Conservation (phyloP, 2,329 filamentous ascomycete genomes). For the Falciphora oryzae region DNA sequence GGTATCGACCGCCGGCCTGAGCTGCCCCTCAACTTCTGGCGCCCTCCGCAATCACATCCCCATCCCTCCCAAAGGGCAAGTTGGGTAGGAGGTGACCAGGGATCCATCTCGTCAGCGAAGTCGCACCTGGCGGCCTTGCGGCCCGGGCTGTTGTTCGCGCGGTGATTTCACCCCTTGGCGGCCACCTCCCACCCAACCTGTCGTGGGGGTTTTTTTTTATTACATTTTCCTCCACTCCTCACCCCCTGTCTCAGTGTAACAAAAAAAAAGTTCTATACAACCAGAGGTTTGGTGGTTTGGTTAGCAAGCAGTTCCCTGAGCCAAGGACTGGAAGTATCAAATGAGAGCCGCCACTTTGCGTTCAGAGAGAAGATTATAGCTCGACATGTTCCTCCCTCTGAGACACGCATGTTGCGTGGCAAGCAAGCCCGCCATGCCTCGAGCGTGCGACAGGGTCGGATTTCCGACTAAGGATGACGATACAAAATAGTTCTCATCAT, state of each 20-base stretch:
- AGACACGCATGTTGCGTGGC: neutral
- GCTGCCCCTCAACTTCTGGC: no score
- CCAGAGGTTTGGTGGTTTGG: neutral
- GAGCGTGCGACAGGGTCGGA: constrained; percentile 22
- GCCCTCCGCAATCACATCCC: neutral
- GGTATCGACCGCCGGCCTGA: neutral
- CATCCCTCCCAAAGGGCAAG: neutral
- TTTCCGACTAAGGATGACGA: constrained; percentile 97
- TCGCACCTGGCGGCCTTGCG: no score
- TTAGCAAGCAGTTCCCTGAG: neutral
- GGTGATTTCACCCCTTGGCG: no score
- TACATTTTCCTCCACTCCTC: neutral
- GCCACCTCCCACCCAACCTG: no score
- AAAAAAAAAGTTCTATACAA: neutral
- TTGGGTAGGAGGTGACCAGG: no score
- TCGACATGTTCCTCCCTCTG: constrained; percentile 30
- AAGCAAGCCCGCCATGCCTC: constrained; percentile 8
- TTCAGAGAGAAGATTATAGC: constrained; percentile 48
- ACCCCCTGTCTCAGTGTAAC: no score
- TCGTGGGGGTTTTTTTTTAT: no score
- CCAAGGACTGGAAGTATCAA: neutral
- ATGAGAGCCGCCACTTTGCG: neutral
- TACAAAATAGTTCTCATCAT: constrained; percentile 78
- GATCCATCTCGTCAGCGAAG: no score
- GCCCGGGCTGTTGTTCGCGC: no score